Evolutionary conservation across 1,284 basidiomycete genomes (phyloP).

Genomic region (Cutaneotrichosporon sp.): DNA sequence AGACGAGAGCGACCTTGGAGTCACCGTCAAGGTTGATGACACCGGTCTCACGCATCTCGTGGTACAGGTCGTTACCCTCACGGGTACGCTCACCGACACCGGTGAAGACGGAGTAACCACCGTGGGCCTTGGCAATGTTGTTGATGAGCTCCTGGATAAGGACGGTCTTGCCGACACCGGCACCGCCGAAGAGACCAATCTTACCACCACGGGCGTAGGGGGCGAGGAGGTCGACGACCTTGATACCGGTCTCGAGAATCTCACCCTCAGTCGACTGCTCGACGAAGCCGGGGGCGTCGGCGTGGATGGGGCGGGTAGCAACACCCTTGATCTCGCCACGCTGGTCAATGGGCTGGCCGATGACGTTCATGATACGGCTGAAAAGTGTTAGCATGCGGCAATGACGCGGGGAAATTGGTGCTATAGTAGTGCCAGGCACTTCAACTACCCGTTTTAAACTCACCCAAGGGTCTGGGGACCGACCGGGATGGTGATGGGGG

Average conservation of each 20-base stretch:
- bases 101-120: constrained; percentile 99
- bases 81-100: constrained; percentile 96
- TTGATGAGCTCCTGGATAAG: constrained; percentile 96
- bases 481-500: constrained; percentile 94
- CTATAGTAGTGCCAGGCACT: background rate
- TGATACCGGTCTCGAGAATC: constrained; percentile 98
- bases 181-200: constrained; percentile 99
- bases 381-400: constrained; percentile 10
- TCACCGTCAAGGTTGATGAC: constrained; percentile 99
- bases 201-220: constrained; percentile 99
- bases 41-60: constrained; percentile 99
- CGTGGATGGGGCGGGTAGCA: constrained; percentile 85
- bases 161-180: constrained; percentile 99
- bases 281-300: constrained; percentile 91
- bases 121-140: constrained; percentile 99
- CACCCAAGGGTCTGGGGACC: constrained; percentile 80
- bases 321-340: constrained; percentile 96
- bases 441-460: no score
- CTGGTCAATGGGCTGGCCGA: constrained; percentile 98
- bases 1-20: constrained; percentile 99
- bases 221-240: constrained; percentile 98
- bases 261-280: constrained; percentile 98
- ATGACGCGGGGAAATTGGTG: background rate
- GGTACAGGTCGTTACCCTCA: constrained; percentile 99
- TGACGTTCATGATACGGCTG: constrained; percentile 98